Conservation (phyloP, 352 stramenopile species). For the Globisporangium yorkense region DNA sequence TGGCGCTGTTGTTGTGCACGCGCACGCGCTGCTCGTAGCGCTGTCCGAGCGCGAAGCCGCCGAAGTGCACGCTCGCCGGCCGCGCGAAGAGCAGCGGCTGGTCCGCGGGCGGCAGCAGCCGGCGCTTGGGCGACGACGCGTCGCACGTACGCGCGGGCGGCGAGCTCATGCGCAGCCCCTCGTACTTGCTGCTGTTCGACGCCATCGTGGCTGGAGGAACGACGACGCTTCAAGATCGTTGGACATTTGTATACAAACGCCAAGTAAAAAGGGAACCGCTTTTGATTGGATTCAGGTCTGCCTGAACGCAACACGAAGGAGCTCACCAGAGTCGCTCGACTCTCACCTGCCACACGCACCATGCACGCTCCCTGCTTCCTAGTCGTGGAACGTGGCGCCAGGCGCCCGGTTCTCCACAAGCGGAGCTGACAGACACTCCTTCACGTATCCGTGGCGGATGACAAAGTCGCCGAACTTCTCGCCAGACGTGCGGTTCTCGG, state of each 20-base stretch:
- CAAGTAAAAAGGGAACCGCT: neutral
- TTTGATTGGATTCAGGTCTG: neutral
- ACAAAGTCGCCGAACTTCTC: conserved; percentile 86
- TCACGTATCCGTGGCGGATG: conserved; percentile 66
- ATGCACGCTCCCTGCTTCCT: neutral
- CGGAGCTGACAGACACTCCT: conserved; percentile 56
- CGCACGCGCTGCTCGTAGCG: conserved; percentile 57
- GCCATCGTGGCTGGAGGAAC: conserved; percentile 1
- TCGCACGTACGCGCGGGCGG: conserved; percentile 10
- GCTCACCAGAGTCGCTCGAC: neutral
- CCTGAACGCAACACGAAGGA: neutral
- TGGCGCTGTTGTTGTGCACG: conserved; percentile 74
- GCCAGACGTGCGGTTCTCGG: conserved; percentile 43
- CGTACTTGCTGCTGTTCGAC: conserved; percentile 9
- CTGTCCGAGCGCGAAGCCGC: conserved; percentile 66
- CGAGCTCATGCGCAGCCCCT: conserved; percentile 11
- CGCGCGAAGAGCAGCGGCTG: conserved; percentile 40
- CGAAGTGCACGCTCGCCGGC: conserved; percentile 82
- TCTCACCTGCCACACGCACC: neutral
- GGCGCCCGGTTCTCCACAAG: conserved; percentile 53
- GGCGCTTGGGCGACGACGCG: conserved; percentile 16
- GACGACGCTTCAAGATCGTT: conserved; percentile 5
- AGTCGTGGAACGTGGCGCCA: conserved; percentile 67
- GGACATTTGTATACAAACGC: neutral
- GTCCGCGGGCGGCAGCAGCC: conserved; percentile 16